These are phyloP conservation scores for Triadica sebifera DNA, from an alignment of 345 rosid genomes.

Conservation along the genomic window DNA sequence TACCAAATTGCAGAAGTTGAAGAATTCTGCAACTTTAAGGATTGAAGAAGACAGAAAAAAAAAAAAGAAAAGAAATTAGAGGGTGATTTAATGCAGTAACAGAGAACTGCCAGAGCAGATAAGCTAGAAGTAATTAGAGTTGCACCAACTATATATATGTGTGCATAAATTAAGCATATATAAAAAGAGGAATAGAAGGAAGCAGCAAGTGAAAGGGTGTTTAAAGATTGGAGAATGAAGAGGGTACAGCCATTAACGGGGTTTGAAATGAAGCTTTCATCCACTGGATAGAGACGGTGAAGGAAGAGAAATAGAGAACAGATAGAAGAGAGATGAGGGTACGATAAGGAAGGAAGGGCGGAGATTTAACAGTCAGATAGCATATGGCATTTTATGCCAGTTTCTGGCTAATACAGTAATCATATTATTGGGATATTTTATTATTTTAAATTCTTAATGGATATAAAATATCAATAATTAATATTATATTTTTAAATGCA, in stretches of 20 bases:
- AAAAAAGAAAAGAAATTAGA: too few species aligned
- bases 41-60: slow-evolving; percentile 1
- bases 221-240: slow-evolving; percentile 26
- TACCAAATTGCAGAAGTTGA: slow-evolving; percentile 29
- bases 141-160: slow-evolving; percentile 4
- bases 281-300: slow-evolving; percentile 22
- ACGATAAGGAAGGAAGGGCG: slow-evolving; percentile 99
- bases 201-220: background rate
- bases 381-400: slow-evolving; percentile 54
- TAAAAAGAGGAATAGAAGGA: background rate
- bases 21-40: slow-evolving; percentile 13
- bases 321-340: slow-evolving; percentile 36
- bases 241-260: slow-evolving; percentile 10
- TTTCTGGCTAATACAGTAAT: slow-evolving; percentile 33
- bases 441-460: background rate
- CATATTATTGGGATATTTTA: background rate
- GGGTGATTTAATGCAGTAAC: slow-evolving; percentile 21
- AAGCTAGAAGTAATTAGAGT: background rate
- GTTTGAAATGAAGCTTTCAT: slow-evolving; percentile 18
- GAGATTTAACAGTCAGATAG: slow-evolving; percentile 71
- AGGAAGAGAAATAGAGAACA: slow-evolving; percentile 4
- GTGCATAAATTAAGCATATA: background rate
- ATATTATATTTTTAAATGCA: too few species aligned
- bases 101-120: background rate
- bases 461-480: too few species aligned